These are phyloP conservation scores for Globisporangium acanthophoron DNA, from an alignment of 352 stramenopile species.

Conservation along the genomic window DNA sequence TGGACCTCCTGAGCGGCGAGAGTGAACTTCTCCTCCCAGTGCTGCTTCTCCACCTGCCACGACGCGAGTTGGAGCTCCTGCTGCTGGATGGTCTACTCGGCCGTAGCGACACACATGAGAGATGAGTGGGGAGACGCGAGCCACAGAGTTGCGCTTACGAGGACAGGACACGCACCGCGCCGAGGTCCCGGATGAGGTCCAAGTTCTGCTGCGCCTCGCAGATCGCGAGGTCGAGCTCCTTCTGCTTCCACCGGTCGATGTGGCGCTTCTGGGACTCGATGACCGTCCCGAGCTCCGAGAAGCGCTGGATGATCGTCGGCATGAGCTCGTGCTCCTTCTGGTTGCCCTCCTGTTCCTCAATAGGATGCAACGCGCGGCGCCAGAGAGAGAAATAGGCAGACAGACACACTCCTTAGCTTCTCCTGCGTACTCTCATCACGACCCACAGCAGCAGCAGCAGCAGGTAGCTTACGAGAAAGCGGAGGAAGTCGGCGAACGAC, in stretches of 20 bases:
- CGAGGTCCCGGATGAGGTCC: conserved; percentile 50
- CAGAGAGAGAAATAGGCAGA: conserved; percentile 20
- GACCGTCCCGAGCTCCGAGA: conserved; percentile 66
- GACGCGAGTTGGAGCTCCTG: conserved; percentile 51
- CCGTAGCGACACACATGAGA: not conserved
- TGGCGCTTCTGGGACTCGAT: conserved; percentile 85
- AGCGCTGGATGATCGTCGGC: conserved; percentile 71
- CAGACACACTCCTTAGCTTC: conserved; percentile 29
- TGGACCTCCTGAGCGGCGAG: conserved; percentile 51
- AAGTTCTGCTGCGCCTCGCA: conserved; percentile 62
- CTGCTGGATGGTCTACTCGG: conserved; percentile 42
- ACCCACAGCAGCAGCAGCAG: not conserved
- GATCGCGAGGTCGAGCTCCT: conserved; percentile 76
- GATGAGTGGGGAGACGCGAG: not conserved
- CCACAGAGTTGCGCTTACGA: not conserved
- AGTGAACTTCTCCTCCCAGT: conserved; percentile 77
- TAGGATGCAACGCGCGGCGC: conserved; percentile 9
- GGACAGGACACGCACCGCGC: conserved; percentile 22
- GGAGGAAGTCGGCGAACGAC: conserved; percentile 76
- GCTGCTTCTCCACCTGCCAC: conserved; percentile 56
- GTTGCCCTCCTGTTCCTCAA: conserved; percentile 80
- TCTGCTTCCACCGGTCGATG: conserved; percentile 82
- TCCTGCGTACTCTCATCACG: not conserved
- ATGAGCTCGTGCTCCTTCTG: conserved; percentile 66
- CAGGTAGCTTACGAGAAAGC: conserved; percentile 60